Base-by-base conservation (phyloP, 192 early-diverging fungal species). In the Backusella sp. region DNA sequence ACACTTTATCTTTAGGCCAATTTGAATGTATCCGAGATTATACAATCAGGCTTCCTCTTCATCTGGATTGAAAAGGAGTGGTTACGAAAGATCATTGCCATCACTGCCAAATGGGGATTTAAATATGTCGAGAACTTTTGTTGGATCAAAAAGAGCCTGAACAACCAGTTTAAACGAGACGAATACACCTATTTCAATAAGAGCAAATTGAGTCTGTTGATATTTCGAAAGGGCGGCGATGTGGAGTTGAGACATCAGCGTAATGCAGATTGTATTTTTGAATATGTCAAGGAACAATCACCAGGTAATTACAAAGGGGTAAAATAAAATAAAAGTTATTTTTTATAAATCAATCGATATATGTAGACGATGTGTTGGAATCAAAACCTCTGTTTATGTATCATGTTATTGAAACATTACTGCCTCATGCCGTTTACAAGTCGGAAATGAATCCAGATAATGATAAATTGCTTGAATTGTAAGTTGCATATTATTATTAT, bases 51-150 rank as follows among this genome's bases (percentile, higher is more conserved):
- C 9, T 98, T 97, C 80, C 79, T 98, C 26, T 97, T 98, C 77
- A 92, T 97, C 17, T 98, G 97, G 97, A 84, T 91, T 39, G 96
- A 97, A 80, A 98, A 98, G 82, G 96, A 98, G 82, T 89, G 92
- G 76, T 84, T 96, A 19, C 96, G 93, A 19, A 85, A 91, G 30
- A 91, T 98, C 72, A 88, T 96, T 28, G 84, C 80, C 39, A 84
- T 94, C 36, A 87, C 90, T 7, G 90, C 93, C 53, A 80, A 71
- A 39, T 97, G 97, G 95, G 90, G 91, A 1, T 94, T 96, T 85
- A 92, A 94, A 62, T 98, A 98, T 78, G 94, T 97, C 0, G 97
- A 84, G 78, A 98, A 97, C 86, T 96, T 98, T 86, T 94, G 93
- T 80, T 98, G 97, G 96, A 94, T 97, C 77, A 96, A 96, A 73